Evolutionary conservation across 345 rosid genomes (phyloP).

Genomic region (Luvunga scandens): DNA sequence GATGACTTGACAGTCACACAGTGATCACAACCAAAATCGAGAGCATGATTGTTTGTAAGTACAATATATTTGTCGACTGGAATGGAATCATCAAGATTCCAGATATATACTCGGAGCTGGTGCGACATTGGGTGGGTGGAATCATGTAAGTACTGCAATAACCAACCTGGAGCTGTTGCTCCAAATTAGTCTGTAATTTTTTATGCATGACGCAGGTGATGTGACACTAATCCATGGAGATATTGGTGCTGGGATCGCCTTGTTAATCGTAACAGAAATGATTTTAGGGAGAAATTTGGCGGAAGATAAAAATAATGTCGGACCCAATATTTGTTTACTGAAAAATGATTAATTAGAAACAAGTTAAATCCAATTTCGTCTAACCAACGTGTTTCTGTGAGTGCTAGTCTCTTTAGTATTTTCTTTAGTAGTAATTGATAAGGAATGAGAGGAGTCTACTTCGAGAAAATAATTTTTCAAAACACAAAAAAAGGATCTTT

Average conservation of each 20-base stretch:
- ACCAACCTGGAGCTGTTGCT: background rate
- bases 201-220: background rate
- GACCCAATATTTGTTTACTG: too few relatives aligned
- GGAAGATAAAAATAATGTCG: too few relatives aligned
- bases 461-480: too few relatives aligned
- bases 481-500: too few relatives aligned
- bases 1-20: background rate
- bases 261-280: background rate
- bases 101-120: background rate
- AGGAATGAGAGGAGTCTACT: too few relatives aligned
- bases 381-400: too few relatives aligned
- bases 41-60: conserved; percentile 33
- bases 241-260: background rate
- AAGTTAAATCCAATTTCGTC: too few relatives aligned
- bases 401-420: too few relatives aligned
- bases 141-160: background rate
- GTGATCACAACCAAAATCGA: conserved; percentile 35
- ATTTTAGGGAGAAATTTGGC: too few relatives aligned
- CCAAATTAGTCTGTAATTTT: background rate
- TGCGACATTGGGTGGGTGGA: background rate
- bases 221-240: background rate
- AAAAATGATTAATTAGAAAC: too few relatives aligned
- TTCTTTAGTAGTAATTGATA: too few relatives aligned
- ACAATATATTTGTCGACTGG: conserved; percentile 15
- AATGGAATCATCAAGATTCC: background rate